Base-by-base conservation (phyloP, 768 basidiomycete species). In the Mycena albidolilacea region DNA sequence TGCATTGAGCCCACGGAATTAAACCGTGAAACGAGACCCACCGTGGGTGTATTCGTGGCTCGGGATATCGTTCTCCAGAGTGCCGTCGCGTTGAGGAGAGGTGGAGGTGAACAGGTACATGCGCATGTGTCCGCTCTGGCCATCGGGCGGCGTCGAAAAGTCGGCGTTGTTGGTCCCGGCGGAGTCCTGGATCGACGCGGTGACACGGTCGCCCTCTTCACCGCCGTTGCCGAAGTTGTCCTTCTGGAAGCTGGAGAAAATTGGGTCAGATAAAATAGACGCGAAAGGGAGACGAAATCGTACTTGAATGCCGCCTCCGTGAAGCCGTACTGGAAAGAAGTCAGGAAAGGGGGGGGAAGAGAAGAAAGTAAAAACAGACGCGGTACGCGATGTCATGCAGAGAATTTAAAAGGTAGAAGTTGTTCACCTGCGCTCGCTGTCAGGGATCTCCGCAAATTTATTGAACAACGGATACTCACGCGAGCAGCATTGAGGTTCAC, bases 41-140 rank as follows among this genome's bases (percentile, higher is more conserved):
- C 30, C 30, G 30, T 85, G 86, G 17, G 84, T 85, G 76, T 83
- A 86, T 78, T 72, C 86, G 67, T 87, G 86, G 14, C 81, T 79
- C 17, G 87, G 79, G 68, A 87, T 89, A 76, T 91, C 91, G 76
- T 90, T 90, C 76, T 92, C 90, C 30, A 92, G 80, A 19, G 90
- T 87, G 39, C 91, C 91, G 64, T 93, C 91, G 55, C 91, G 87
- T 77, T 87, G 81, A n/a, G 90, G 89, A 78, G 87, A 71, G 73
- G 76, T 15, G 12, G 5, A 46, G 44, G 12, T 7, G 19, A n/a
- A 1, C 39, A 59, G 38, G 38, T 19, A 59, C 58, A 73, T 73
- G 35, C 72, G 67, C 72, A 76, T 61, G 17, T 69, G 72, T 0
- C 72, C 72, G 39, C 7, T 1, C 37, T 75, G 84, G 30, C 75